A percentile compares a stretch with the other conserved stretches of the same genome.
phyloP scores from a whole-genome alignment of 306 rosid genomes.

The Cicer pinnatifidum region DNA sequence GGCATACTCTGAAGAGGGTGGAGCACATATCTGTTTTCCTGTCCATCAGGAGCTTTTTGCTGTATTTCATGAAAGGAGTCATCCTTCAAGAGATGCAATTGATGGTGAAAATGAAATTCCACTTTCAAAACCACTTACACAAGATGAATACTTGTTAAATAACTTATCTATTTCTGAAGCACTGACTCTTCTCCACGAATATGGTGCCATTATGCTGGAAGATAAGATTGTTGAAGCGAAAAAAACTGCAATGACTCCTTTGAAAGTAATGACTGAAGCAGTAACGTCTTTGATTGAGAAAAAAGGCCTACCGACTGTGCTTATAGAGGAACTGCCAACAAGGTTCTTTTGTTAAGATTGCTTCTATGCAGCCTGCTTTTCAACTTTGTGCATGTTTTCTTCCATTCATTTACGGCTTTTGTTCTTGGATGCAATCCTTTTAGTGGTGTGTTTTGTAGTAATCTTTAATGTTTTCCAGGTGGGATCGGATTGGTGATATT shows the following conservation, averaged over 20 bases:
- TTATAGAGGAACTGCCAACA: slow-evolving; percentile 84
- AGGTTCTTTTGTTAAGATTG: slow-evolving; percentile 56
- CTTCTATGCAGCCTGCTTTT: slow-evolving; percentile 27
- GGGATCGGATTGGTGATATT: slow-evolving; percentile 87
- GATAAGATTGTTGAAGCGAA: slow-evolving; percentile 67
- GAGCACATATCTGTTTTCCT: slow-evolving; percentile 75
- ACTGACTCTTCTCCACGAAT: slow-evolving; percentile 62
- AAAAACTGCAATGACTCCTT: slow-evolving; percentile 70
- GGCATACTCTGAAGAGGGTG: slow-evolving; percentile 66
- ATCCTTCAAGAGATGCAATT: slow-evolving; percentile 44
- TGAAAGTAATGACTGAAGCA: slow-evolving; percentile 71
- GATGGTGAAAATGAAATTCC: slow-evolving; percentile 50
- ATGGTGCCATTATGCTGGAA: slow-evolving; percentile 57
- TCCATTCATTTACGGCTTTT: slow-evolving; percentile 39
- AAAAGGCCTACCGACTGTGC: slow-evolving; percentile 58
- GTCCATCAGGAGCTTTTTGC: slow-evolving; percentile 56
- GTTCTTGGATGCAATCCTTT: slow-evolving; percentile 36
- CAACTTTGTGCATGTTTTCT: slow-evolving; percentile 44
- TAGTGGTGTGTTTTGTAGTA: slow-evolving; percentile 33
- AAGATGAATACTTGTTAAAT: slow-evolving; percentile 43
- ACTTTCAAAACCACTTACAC: slow-evolving; percentile 44
- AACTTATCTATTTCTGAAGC: slow-evolving; percentile 58
- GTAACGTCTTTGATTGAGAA: slow-evolving; percentile 63
- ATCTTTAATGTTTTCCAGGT: slow-evolving; percentile 58
- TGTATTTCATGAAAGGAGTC: slow-evolving; percentile 51